Base-by-base conservation (phyloP, 768 basidiomycete genomes). In the Nidularia sp. region DNA sequence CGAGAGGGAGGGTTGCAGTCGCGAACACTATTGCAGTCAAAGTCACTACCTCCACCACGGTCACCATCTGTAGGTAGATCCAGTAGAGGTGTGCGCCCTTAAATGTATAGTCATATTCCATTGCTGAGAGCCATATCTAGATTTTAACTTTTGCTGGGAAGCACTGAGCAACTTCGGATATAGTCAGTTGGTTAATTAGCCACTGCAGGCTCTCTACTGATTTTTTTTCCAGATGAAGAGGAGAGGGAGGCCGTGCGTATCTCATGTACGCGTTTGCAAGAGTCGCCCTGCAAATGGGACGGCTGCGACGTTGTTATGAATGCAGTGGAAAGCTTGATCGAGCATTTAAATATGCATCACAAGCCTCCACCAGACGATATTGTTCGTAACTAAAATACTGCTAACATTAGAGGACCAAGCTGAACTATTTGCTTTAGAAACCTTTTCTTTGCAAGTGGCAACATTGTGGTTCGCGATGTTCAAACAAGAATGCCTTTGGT, bases 241-340 rank as follows among this genome's bases (percentile, higher is more conserved):
- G 79, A 81, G 59, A 70, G 65, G 50, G 64, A 71, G 42, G 73
- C 77, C 34, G 66, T 83, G 54, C 62, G 71, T 49, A 61, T 80
- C 52, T 74, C 84, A 50, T 77, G 72, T 53, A 71, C 73, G 6
- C 71, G 80, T 54, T 54, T 86, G 49, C 70, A 69, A 49, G 70
- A 72, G 55, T 62, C 70, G 43, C 67, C 63, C 8, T 90, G 87
- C 66, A 73, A 70, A 62, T 90, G 87, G 87, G 66, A 64, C 51
- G 70, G 71, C 29, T 90, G 88, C 64, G 72, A 70, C 53, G 71
- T 70, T 41, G 57, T 80, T 10, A 59, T 87, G 55, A 86, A 84
- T 59, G 83, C 82, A 44, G 66, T 70, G 5, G 68, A 75, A 42
- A 73, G 67, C 43, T 63, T 88, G 48, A 60, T 76, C 35, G 60